Base-by-base conservation (phyloP, 441 rosid species). In the Arabidopsis lyrata region DNA sequence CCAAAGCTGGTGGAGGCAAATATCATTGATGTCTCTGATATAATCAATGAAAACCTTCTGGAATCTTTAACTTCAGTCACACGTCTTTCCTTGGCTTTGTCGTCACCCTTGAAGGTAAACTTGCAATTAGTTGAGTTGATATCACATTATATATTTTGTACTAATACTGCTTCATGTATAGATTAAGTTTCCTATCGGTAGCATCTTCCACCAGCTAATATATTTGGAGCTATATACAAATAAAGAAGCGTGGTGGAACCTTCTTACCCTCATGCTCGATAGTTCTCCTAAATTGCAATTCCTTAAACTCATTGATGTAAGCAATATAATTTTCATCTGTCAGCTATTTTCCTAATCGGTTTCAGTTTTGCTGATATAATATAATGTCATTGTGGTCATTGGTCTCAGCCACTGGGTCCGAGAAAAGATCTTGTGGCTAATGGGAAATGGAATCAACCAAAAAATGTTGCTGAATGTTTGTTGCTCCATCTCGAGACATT, bases 221-320 rank as follows among this genome's bases (percentile, higher is more conserved):
- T 12, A 58, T 58, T 48, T 70, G 35, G 48, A 44, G 48, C 27
- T 69, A 34, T 2, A 14, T 24, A 32, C 47, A 14, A 0, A 0
- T 32, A 1, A 11, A 16, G 0, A 0, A 57, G 3, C 11, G 10
- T n/a, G 57, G 47, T 20, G 66, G 45, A 3, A 58, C 3, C 27
- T 58, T 32, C 48, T 69, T 47, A 6, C 11, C 3, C 9, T 5
- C 16, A 70, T 58, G 74, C 57, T 58, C 7, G 27, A 47, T 5
- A 32, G 36, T 22, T 70, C 66, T 69, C 65, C 73, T 41, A 57
- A 58, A 8, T 35, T 58, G 15, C 27, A 10, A 58, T 47, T 57
- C 5, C 48, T 69, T 11, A 24, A 59, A 22, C 54, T 68, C 9
- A 16, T 2, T 1, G 1, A 6, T 24, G 27, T 24, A 24, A 24